Conservation (phyloP, 306 rosid species). For the Cyclanthera cordifolia region DNA sequence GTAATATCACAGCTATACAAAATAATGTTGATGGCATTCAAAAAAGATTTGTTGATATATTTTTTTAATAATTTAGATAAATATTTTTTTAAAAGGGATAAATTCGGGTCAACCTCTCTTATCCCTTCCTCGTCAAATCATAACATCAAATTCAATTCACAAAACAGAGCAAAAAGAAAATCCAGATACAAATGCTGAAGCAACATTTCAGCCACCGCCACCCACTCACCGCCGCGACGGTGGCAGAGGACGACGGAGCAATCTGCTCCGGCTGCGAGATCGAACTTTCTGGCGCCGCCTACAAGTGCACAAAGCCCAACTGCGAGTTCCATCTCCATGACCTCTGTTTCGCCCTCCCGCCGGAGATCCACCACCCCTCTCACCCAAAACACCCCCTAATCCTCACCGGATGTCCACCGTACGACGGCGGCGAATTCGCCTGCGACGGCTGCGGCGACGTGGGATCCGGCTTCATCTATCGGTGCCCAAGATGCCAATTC, state of each 20-base stretch:
- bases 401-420: constrained; percentile 12
- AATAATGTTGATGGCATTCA: too few relatives aligned
- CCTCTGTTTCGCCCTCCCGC: constrained; percentile 12
- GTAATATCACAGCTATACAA: too few relatives aligned
- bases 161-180: background rate
- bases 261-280: constrained; percentile 15
- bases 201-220: constrained; percentile 20
- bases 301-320: constrained; percentile 10
- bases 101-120: too few relatives aligned
- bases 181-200: background rate
- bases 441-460: constrained; percentile 13
- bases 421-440: constrained; percentile 8
- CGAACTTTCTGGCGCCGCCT: constrained; percentile 2
- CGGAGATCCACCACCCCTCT: constrained; percentile 15
- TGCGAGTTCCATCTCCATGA: constrained; percentile 18
- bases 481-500: constrained; percentile 15
- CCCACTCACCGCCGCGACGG: background rate
- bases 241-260: background rate
- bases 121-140: background rate
- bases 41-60: too few relatives aligned
- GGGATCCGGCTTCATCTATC: constrained; percentile 14
- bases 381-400: constrained; percentile 16
- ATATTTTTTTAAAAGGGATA: too few relatives aligned
- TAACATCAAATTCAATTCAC: background rate
- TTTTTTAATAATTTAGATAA: too few relatives aligned